Evolutionary conservation across 768 basidiomycete genomes (phyloP).

Genomic region (Lactarius pseudohatsudake): DNA sequence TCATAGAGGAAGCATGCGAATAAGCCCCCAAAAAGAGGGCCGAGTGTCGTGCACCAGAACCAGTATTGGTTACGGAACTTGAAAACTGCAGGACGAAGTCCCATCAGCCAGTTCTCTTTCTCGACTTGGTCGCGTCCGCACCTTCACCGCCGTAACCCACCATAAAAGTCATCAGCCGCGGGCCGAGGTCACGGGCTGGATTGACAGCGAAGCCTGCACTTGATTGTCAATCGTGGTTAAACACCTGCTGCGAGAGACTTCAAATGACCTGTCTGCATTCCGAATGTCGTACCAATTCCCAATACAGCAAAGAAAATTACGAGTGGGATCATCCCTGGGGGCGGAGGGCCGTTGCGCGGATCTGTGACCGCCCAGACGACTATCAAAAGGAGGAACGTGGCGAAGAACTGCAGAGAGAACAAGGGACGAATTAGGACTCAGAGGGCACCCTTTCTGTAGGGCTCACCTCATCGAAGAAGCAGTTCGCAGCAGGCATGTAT

Average conservation of each 20-base stretch:
- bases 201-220: conserved; percentile 56
- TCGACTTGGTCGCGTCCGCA: conserved; percentile 1
- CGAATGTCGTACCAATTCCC: conserved; percentile 56
- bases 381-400: conserved; percentile 54
- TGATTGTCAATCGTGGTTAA: neutral
- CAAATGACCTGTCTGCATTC: conserved; percentile 50
- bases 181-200: conserved; percentile 71
- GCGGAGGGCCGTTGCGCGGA: conserved; percentile 48
- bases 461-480: conserved; percentile 47
- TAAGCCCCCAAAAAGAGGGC: conserved; percentile 57
- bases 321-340: conserved; percentile 52
- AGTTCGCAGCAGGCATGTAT: conserved; percentile 44
- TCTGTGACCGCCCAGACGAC: conserved; percentile 54
- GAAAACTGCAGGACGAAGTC: conserved; percentile 34
- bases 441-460: neutral
- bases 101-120: neutral
- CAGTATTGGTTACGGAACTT: conserved; percentile 59
- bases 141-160: conserved; percentile 61
- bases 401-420: conserved; percentile 45
- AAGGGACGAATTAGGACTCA: neutral
- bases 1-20: conserved; percentile 58
- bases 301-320: conserved; percentile 55
- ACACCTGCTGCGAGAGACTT: neutral
- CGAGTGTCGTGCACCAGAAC: conserved; percentile 66
- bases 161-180: conserved; percentile 64